A percentile compares a stretch with the other conserved stretches of the same genome.
Conservation (phyloP, 1,284 basidiomycete species). For the Heterobasidion annosum region DNA sequence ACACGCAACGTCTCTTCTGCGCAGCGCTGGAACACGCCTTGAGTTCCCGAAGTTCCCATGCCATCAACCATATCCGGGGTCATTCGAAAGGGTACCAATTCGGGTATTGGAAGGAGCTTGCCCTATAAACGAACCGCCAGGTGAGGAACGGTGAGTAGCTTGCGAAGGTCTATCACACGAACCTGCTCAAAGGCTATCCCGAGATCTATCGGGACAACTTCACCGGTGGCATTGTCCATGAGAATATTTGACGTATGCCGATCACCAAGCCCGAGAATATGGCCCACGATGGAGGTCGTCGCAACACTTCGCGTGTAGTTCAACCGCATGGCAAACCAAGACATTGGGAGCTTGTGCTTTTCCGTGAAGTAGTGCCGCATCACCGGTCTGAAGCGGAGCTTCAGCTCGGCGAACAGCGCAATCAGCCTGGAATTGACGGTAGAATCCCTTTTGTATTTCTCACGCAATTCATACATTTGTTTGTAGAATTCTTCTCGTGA, state of each 20-base stretch:
- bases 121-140: slow-evolving; percentile 42
- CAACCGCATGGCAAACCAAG: slow-evolving; percentile 92
- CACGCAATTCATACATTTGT: slow-evolving; percentile 7
- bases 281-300: slow-evolving; percentile 90
- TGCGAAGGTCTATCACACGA: not conserved
- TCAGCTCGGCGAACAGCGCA: slow-evolving; percentile 43
- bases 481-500: slow-evolving; percentile 1
- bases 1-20: slow-evolving; percentile 93
- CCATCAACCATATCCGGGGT: slow-evolving; percentile 93
- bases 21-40: slow-evolving; percentile 93
- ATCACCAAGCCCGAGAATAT: slow-evolving; percentile 90
- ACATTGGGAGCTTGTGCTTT: slow-evolving; percentile 76
- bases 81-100: slow-evolving; percentile 91
- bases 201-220: slow-evolving; percentile 93
- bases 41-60: slow-evolving; percentile 83
- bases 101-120: slow-evolving; percentile 73
- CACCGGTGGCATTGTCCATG: slow-evolving; percentile 76
- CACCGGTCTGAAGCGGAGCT: slow-evolving; percentile 67
- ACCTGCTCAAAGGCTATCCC: slow-evolving; percentile 97
- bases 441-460: slow-evolving; percentile 8
- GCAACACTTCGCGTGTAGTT: slow-evolving; percentile 90
- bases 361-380: slow-evolving; percentile 95
- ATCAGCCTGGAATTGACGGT: slow-evolving; percentile 25
- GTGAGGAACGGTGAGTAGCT: not conserved
- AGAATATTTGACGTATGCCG: slow-evolving; percentile 92